These are phyloP conservation scores for Staphylotrichum longicolle DNA, from an alignment of 495 filamentous ascomycete genomes.

Conservation along the genomic window DNA sequence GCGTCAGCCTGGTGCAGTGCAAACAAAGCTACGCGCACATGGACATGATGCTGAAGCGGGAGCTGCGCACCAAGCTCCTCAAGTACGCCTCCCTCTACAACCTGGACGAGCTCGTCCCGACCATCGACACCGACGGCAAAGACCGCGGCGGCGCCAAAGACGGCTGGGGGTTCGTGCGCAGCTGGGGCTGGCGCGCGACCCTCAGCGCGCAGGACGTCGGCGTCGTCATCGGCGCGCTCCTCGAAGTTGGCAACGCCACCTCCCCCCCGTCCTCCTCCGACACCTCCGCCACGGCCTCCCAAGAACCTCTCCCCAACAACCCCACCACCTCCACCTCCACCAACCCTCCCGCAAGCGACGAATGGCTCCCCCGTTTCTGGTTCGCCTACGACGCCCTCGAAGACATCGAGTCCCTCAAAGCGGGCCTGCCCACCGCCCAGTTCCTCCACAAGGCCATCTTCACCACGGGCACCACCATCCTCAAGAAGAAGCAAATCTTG, in stretches of 20 bases:
- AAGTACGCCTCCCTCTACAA: conserved; percentile 90
- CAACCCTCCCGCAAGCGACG: conserved; percentile 55
- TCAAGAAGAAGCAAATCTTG: conserved; percentile 90
- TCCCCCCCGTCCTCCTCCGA: conserved; percentile 28
- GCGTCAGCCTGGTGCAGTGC: conserved; percentile 87
- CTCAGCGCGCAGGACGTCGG: conserved; percentile 88
- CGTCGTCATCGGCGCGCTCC: conserved; percentile 81
- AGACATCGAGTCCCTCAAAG: conserved; percentile 71
- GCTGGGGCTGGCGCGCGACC: conserved; percentile 97
- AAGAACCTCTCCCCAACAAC: conserved; percentile 34
- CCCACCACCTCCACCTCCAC: conserved; percentile 49
- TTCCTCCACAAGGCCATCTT: conserved; percentile 90
- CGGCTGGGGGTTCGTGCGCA: conserved; percentile 94
- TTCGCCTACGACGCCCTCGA: conserved; percentile 88
- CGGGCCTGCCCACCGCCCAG: conserved; percentile 77
- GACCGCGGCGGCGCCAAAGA: conserved; percentile 64
- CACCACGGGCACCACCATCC: conserved; percentile 82
- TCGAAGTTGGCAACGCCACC: conserved; percentile 74
- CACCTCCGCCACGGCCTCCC: conserved; percentile 22
- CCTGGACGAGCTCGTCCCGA: conserved; percentile 84
- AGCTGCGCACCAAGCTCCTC: conserved; percentile 77
- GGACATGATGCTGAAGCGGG: conserved; percentile 95
- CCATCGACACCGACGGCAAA: conserved; percentile 55
- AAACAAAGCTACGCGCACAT: conserved; percentile 96
- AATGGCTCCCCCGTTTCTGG: conserved; percentile 81